phyloP scores from a whole-genome alignment of 176 grass and related monocot genomes.

The Triticum timopheevii region DNA sequence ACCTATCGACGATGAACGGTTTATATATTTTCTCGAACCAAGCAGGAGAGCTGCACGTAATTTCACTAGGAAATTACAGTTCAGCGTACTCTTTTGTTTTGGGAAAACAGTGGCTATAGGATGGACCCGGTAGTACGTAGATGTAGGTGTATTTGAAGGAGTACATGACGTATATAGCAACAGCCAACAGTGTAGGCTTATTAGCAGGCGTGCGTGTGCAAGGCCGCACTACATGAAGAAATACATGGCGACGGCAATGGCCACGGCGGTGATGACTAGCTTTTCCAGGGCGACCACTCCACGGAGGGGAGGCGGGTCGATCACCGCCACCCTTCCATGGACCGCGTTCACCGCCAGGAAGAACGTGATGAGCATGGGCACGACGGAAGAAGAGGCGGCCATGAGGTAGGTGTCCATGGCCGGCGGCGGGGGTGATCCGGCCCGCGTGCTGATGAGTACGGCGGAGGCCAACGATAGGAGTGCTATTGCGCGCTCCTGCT shows the following conservation, averaged over 20 bases:
- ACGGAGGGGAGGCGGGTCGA: neutral
- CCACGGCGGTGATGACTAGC: neutral
- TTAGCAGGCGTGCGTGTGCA: no score
- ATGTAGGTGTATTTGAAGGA: no score
- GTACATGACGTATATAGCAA: no score
- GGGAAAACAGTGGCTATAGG: no score
- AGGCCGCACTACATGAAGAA: neutral
- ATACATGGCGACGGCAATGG: neutral
- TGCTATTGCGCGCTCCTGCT: neutral
- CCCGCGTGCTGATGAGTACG: neutral
- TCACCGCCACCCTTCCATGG: neutral
- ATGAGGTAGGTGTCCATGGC: neutral
- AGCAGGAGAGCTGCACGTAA: no score
- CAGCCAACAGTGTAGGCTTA: no score
- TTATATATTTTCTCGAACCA: no score
- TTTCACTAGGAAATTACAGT: no score
- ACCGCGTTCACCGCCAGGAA: neutral
- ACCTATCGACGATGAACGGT: no score
- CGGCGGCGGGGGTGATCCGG: neutral
- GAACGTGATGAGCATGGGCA: neutral
- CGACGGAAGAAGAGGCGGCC: neutral
- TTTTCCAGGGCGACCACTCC: neutral
- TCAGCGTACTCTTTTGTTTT: no score
- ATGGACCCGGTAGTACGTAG: no score
- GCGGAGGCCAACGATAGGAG: neutral